Evolutionary conservation across 1,284 basidiomycete genomes (phyloP), one percentile per base, ranked within the genome.

Genomic region (Sphaerobolus stellatus): DNA sequence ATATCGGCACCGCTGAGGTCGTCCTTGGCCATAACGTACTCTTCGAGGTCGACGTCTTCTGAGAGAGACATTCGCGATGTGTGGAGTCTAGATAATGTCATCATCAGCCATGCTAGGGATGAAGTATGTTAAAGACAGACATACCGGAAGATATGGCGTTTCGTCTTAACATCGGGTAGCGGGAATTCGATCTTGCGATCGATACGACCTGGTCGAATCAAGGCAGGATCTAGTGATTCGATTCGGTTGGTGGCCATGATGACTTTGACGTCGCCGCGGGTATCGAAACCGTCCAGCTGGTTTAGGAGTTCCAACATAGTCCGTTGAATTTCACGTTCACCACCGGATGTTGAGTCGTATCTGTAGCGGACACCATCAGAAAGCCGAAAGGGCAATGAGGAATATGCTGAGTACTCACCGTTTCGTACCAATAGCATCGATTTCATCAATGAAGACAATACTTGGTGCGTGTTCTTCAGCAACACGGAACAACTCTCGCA

Each of bases 401-500:
- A 6, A 56, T 28, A 41, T 50, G 6, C 59, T 28, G 3, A 22
- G 25, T 31, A 68, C 83, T 57, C 67, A 97, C 80, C 96, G 90
- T 75, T 99, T 99, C 4, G 96, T 99, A 66, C 97, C 97, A 66
- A 99, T 86, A 29, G 97, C 97, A 67, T 99, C 97, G 59, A 99
- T 92, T 71, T 99, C 97, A 70, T 99, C 97, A 69, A 99, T 99
- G 72, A 99, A 99, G 34, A 99, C 93, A 60, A 99, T 99, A 78
- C 94, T 96, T 4, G 97, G 96, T 11, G 95, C 92, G 66, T 98
- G 91, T 68, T 98, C 95, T 72, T 98, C 95, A 8, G 97, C 97
- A 5, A 98, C 90, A 56, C 94, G 84, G 82, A 99, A 99, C 38
- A 98, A 77, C 66, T 99, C 96, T 57, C 97, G 86, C 16, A 99